Conservation (phyloP, 2,329 filamentous ascomycete genomes). For the Apiospora phragmitis region DNA sequence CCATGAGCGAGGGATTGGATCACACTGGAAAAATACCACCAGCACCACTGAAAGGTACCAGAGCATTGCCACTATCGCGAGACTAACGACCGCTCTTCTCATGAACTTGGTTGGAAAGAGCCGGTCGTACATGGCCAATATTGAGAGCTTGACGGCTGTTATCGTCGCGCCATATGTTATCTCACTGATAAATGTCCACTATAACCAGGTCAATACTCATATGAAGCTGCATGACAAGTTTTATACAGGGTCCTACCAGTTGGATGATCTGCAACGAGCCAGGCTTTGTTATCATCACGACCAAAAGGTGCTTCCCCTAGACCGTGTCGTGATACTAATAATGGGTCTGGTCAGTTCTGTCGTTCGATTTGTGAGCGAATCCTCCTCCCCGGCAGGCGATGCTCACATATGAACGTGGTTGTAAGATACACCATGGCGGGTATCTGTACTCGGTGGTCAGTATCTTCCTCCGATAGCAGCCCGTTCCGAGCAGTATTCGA, state of each 20-base stretch:
- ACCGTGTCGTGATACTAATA: background rate
- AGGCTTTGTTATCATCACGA: background rate
- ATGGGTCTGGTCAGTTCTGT: background rate
- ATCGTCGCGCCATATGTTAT: conserved; percentile 7
- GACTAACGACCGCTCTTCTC: conserved; percentile 4
- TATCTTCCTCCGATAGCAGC: background rate
- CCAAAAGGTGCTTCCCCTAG: conserved; percentile 2
- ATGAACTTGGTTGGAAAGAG: conserved; percentile 12
- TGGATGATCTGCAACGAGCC: background rate
- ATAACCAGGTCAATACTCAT: background rate
- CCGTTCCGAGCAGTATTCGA: background rate
- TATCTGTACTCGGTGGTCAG: background rate
- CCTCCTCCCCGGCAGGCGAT: background rate
- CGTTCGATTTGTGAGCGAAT: background rate
- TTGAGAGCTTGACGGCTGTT: conserved; percentile 5
- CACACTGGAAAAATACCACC: conserved; percentile 9
- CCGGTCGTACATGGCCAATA: conserved; percentile 10
- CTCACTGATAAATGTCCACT: conserved; percentile 11
- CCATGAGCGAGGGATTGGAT: conserved; percentile 8
- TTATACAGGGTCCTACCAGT: background rate
- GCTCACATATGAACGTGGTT: conserved; percentile 6
- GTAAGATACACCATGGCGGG: background rate
- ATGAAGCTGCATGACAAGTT: background rate
- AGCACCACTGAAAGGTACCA: conserved; percentile 9
- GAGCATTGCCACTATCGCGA: background rate